These are phyloP conservation scores for Microglena sp. DNA, from an alignment of 139 green algal genomes.

Conservation along the genomic window DNA sequence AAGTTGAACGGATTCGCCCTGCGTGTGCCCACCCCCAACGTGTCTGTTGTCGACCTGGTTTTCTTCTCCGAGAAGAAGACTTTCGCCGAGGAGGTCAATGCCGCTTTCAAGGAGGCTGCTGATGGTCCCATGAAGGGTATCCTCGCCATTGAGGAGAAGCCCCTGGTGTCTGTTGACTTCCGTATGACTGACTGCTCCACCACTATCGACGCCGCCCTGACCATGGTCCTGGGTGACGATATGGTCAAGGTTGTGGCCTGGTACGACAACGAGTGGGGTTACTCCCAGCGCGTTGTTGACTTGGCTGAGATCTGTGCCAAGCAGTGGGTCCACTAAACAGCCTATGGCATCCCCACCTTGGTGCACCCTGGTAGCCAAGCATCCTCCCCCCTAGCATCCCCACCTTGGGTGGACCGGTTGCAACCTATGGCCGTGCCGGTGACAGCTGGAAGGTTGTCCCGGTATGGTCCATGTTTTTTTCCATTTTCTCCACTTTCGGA, in stretches of 20 bases:
- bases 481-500: no score
- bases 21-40: slow-evolving; percentile 96
- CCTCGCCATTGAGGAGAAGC: slow-evolving; percentile 82
- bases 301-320: slow-evolving; percentile 75
- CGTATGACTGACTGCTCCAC: slow-evolving; percentile 69
- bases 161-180: slow-evolving; percentile 96
- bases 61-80: slow-evolving; percentile 99
- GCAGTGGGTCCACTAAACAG: no score
- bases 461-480: no score
- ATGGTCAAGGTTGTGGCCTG: slow-evolving; percentile 88
- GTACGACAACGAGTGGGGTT: slow-evolving; percentile 97
- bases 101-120: slow-evolving; percentile 84
- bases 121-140: slow-evolving; percentile 81
- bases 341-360: no score
- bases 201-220: slow-evolving; percentile 93
- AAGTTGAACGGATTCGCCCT: slow-evolving; percentile 97
- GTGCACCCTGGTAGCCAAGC: no score
- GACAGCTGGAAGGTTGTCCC: no score
- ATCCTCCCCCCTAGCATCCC: no score
- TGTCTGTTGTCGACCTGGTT: slow-evolving; percentile 97
- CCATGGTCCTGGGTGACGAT: slow-evolving; percentile 99
- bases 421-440: no score
- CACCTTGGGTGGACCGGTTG: no score
- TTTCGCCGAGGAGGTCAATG: slow-evolving; percentile 99
- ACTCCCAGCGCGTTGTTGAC: slow-evolving; percentile 92